Base-by-base conservation (phyloP, 768 basidiomycete species). In the Sarcomyxa edulis region DNA sequence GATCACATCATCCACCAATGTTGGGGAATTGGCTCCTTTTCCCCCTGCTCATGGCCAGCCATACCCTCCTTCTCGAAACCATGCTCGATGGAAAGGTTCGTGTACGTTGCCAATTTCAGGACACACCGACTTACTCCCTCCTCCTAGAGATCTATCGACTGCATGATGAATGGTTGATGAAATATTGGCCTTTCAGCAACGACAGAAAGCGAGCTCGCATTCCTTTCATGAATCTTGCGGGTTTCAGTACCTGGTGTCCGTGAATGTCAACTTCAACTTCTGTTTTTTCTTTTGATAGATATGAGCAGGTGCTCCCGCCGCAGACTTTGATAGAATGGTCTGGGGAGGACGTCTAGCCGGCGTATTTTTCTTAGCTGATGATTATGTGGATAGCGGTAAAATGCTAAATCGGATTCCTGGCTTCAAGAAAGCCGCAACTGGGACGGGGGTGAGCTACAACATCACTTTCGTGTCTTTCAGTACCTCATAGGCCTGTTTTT, bases 381-480 rank as follows among this genome's bases (percentile, higher is more conserved):
- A 43, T 21, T 43, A 42, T 16, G 26, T 46, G 7, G 44, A 46
- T 36, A 37, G 27, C 25, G 44, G 44, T 8, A 20, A 26, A 15
- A 46, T 46, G 44, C 21, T 35, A 7, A 42, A 46, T 14, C 33
- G 41, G 10, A 37, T 46, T 31, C 33, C 32, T 2, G 44, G 44
- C 25, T 43, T 46, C 29, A 46, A 46, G 30, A 18, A 35, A 28
- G 44, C 44, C 1, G 44, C 44, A 12, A 46, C 44, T n/a, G 44
- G 44, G 4, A 37, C 6, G 4, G 44, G 44, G n/a, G 44, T 45
- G 19, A 27, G 44, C 19, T 7, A 3, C 21, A 8, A 26, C 9
- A 25, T 25, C 7, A 10, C 26, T n/a, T 40, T 9, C 8, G 18
- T 34, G 16, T 16, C n/a, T n/a, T n/a, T n/a, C n/a, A 16, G 6